Conservation (phyloP, 2,329 filamentous ascomycete species). For the Penicillium polonicum region DNA sequence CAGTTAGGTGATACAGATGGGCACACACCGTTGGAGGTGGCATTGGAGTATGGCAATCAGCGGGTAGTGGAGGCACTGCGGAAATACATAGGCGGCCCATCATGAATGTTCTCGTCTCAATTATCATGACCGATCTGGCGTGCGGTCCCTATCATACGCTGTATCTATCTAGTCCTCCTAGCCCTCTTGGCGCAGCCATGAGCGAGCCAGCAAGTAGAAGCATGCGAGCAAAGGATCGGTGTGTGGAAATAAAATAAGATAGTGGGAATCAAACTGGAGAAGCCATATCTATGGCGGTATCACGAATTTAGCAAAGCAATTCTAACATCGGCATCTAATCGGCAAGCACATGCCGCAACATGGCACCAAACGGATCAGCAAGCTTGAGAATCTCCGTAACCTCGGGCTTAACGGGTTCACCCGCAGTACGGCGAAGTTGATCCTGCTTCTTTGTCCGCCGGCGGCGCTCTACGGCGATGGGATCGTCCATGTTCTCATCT, state of each 20-base stretch:
- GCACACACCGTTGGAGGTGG: slow-evolving; percentile 3
- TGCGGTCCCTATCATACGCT: not conserved
- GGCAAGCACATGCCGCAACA: slow-evolving; percentile 78
- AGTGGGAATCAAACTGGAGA: not conserved
- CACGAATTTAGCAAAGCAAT: not conserved
- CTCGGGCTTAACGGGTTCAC: slow-evolving; percentile 77
- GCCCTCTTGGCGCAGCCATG: not conserved
- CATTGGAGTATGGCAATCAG: not conserved
- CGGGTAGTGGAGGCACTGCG: slow-evolving; percentile 1
- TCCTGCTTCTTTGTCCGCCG: slow-evolving; percentile 75
- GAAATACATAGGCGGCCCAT: not conserved
- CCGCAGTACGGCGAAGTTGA: slow-evolving; percentile 73
- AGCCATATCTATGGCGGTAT: slow-evolving; percentile 8
- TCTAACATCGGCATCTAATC: slow-evolving; percentile 49
- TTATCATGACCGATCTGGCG: not conserved
- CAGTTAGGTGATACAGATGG: not conserved
- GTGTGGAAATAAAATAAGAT: not conserved
- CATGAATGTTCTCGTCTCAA: not conserved
- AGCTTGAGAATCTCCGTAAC: slow-evolving; percentile 79
- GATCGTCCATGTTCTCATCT: slow-evolving; percentile 73
- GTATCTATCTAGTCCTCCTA: slow-evolving; percentile 1
- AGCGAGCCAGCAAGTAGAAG: not conserved
- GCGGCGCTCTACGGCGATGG: slow-evolving; percentile 81
- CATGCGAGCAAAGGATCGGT: not conserved
- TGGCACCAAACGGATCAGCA: slow-evolving; percentile 73